These are phyloP conservation scores for Ceratocystis destructans DNA, from an alignment of 2,329 filamentous ascomycete genomes.

Conservation along the genomic window DNA sequence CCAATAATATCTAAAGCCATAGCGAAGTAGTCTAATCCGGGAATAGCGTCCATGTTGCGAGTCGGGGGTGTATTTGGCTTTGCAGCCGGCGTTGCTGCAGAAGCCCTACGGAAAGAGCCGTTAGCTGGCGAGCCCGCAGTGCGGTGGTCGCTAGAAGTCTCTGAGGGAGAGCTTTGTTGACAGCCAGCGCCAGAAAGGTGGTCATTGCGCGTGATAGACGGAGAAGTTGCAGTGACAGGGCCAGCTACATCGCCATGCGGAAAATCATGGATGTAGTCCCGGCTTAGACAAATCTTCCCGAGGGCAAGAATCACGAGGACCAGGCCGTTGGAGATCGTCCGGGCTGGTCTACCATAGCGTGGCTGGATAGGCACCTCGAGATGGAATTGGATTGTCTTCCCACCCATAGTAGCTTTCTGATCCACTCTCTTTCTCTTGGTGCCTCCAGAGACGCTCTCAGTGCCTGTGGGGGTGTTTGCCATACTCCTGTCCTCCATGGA, in stretches of 20 bases:
- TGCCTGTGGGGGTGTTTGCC: background rate
- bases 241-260: conserved; percentile 27
- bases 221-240: conserved; percentile 17
- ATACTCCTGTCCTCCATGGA: conserved; percentile 4
- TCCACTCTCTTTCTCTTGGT: conserved; percentile 38
- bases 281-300: conserved; percentile 61
- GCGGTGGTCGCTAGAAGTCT: conserved; percentile 25
- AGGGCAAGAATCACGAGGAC: conserved; percentile 72
- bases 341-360: conserved; percentile 33
- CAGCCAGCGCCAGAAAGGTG: conserved; percentile 36
- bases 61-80: background rate
- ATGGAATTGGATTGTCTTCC: background rate
- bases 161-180: conserved; percentile 41
- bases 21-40: conserved; percentile 80
- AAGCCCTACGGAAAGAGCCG: conserved; percentile 20
- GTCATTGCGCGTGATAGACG: conserved; percentile 32
- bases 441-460: conserved; percentile 22
- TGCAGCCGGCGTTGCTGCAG: background rate
- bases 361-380: conserved; percentile 7
- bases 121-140: conserved; percentile 29
- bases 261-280: conserved; percentile 43
- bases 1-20: conserved; percentile 78
- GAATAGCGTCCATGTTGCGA: conserved; percentile 67
- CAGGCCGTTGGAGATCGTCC: conserved; percentile 66
- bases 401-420: background rate